Conservation (phyloP, 1,284 basidiomycete species). For the Puccinia hordei region DNA sequence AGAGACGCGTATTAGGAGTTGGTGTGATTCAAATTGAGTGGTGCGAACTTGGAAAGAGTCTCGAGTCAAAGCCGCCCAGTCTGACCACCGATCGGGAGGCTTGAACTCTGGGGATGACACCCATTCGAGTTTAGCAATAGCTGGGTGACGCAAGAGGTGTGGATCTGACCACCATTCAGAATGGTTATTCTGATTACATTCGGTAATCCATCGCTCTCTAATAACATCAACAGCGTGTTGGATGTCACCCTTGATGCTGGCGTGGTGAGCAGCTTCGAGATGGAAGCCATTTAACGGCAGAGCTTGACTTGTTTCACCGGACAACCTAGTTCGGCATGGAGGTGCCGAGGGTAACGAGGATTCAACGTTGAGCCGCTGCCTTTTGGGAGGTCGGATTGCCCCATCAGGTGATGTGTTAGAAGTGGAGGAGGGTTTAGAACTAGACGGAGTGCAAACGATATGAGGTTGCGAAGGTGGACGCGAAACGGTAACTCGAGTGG, state of each 20-base stretch:
- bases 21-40: slow-evolving; percentile 3
- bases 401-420: not conserved
- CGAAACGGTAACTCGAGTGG: not conserved
- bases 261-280: slow-evolving; percentile 29
- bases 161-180: slow-evolving; percentile 47
- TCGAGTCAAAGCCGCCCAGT: slow-evolving; percentile 42
- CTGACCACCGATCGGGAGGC: not conserved
- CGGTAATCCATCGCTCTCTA: slow-evolving; percentile 20
- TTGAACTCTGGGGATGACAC: not conserved
- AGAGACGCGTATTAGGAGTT: slow-evolving; percentile 12
- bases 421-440: not conserved
- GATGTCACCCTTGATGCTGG: slow-evolving; percentile 25
- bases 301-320: not conserved
- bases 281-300: not conserved
- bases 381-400: not conserved
- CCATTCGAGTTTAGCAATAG: slow-evolving; percentile 13
- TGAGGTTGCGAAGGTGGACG: slow-evolving; percentile 35
- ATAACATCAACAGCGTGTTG: slow-evolving; percentile 23
- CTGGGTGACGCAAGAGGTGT: not conserved
- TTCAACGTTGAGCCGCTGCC: not conserved
- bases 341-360: not conserved
- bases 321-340: not conserved
- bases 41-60: slow-evolving; percentile 9
- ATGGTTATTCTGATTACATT: slow-evolving; percentile 5
- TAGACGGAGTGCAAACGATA: slow-evolving; percentile 9